Conservation (phyloP, 2,329 filamentous ascomycete species). For the Hymenoscyphus scutula region DNA sequence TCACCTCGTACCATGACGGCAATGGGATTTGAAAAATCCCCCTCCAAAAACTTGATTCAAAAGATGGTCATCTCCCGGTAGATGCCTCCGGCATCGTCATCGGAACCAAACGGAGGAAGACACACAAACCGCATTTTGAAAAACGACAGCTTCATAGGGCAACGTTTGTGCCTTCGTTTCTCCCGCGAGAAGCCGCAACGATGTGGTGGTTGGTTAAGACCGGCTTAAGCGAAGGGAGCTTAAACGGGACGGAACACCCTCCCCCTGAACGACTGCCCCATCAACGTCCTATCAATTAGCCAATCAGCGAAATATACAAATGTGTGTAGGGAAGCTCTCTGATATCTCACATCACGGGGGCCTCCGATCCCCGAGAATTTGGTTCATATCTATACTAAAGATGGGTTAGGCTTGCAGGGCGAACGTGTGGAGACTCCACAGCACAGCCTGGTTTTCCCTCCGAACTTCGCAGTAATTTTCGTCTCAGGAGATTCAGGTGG, state of each 20-base stretch:
- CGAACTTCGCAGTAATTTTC: not conserved
- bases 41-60: no score
- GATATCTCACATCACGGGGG: not conserved
- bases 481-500: slow-evolving; percentile 5
- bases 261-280: not conserved
- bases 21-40: no score
- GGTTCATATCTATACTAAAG: not conserved
- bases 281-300: no score
- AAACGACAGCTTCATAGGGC: no score
- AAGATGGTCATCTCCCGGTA: no score
- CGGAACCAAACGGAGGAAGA: not conserved
- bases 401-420: not conserved
- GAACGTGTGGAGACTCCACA: not conserved
- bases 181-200: not conserved
- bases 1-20: not conserved
- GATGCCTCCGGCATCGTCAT: not conserved
- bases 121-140: not conserved
- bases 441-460: not conserved
- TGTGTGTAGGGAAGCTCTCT: not conserved
- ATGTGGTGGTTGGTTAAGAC: no score
- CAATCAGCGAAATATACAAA: not conserved
- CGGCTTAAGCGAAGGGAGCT: not conserved
- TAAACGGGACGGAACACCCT: not conserved
- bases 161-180: not conserved
- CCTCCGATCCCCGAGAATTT: not conserved